Conservation (phyloP, 305 asterid species). For the Fraxinus ornus region DNA sequence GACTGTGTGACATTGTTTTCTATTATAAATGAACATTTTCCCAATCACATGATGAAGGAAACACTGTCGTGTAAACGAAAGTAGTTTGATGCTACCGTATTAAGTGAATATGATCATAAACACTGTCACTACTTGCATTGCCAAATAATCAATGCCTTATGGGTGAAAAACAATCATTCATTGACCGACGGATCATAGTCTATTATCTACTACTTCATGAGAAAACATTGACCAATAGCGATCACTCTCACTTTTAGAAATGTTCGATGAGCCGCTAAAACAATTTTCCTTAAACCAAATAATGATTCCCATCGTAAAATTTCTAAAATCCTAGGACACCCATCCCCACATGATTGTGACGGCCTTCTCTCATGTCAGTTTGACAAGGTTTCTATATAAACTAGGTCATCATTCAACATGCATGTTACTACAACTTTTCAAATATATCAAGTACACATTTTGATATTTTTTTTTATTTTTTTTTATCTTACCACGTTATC, state of each 20-base stretch:
- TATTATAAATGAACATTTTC: too few relatives aligned
- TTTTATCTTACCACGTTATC: neutral
- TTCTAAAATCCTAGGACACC: too few relatives aligned
- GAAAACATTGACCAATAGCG: neutral
- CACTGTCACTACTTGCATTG: neutral
- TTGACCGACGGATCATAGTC: neutral
- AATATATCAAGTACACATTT: neutral
- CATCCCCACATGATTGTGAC: too few relatives aligned
- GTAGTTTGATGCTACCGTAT: too few relatives aligned
- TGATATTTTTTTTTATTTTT: too few relatives aligned
- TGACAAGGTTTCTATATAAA: neutral
- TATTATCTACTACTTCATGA: neutral
- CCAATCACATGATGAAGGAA: neutral
- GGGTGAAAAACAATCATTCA: too few relatives aligned
- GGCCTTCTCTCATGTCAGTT: neutral
- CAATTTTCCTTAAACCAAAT: neutral
- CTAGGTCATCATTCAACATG: neutral
- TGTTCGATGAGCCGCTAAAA: too few relatives aligned
- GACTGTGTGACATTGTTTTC: neutral
- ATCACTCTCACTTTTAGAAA: neutral
- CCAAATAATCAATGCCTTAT: neutral
- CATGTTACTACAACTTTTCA: too few relatives aligned
- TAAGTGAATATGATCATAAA: neutral
- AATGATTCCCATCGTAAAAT: neutral
- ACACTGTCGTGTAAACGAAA: neutral